phyloP scores from a whole-genome alignment of 306 rosid genomes.

The Dryas drummondii region DNA sequence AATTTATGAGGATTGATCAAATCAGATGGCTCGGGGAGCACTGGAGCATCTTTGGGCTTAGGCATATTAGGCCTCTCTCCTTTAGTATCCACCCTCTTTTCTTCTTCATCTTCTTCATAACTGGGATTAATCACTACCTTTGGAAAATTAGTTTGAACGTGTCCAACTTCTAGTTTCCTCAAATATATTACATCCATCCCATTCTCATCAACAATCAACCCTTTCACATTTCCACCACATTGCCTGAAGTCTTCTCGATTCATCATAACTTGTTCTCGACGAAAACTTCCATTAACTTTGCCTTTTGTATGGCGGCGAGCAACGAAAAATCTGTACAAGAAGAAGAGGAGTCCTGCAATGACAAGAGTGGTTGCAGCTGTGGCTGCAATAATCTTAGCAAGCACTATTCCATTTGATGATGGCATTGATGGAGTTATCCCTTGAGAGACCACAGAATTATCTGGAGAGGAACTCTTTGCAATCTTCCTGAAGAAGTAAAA shows the following conservation, averaged over 20 bases:
- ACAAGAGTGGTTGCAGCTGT: conserved; percentile 48
- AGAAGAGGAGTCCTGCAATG: conserved; percentile 37
- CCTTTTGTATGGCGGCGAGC: conserved; percentile 30
- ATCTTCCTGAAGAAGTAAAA: not conserved
- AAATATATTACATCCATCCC: conserved; percentile 46
- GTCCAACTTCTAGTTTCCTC: conserved; percentile 46
- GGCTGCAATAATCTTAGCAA: conserved; percentile 50
- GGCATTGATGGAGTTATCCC: conserved; percentile 36
- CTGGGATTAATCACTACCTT: conserved; percentile 50
- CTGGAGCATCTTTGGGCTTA: conserved; percentile 19
- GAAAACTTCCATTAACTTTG: conserved; percentile 34
- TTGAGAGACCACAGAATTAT: not conserved
- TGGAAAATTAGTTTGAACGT: conserved; percentile 30
- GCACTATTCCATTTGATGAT: conserved; percentile 15
- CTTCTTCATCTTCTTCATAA: conserved; percentile 39
- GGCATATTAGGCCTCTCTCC: conserved; percentile 29
- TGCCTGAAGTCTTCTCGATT: conserved; percentile 37
- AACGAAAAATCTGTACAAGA: conserved; percentile 31
- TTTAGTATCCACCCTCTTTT: conserved; percentile 42
- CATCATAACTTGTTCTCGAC: conserved; percentile 28
- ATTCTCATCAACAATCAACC: conserved; percentile 44
- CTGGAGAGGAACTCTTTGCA: not conserved
- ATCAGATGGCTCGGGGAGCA: conserved; percentile 16
- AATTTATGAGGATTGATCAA: conserved; percentile 5
- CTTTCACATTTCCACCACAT: conserved; percentile 47